Base-by-base conservation (phyloP, 805 yeast genomes). In the Henningerozyma blattae region DNA sequence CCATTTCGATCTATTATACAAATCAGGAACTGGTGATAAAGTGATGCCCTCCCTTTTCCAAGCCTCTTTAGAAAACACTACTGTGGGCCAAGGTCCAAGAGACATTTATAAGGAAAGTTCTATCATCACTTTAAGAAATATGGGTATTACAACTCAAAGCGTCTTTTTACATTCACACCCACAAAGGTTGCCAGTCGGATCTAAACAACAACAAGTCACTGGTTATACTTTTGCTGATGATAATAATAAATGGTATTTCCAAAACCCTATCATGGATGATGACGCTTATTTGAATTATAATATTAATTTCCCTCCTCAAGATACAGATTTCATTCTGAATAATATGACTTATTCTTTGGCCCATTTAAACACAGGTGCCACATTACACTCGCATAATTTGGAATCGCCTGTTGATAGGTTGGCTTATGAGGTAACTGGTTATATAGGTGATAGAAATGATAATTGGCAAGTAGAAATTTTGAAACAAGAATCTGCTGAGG, bases 191-290 rank as follows among this genome's bases (percentile, higher is more conserved):
- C 98, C 98, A n/a, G 83, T 73, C 41, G 97, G 97, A 3, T 83
- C 95, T 3, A 69, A 70, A 41, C 97, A 91, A 59, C 96, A 87
- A 57, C 99, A 91, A 59, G 69, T 91, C 33, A 91, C 98, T 22
- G 81, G 91, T 8, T 91, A 91, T 54, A 84, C 89, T 18, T 85
- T 76, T 58, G 84, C 83, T 52, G 97, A 91, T 54, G 61, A 68
- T 35, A 89, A 91, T 59, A 91, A 89, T 54, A 72, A 81, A 35
- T 87, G 95, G 81, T 46, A 67, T 15, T 64, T 85, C 44, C 77
- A 77, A 46, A 67, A 75, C 47, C 27, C 27, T 12, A 5, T 24
- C n/a, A 9, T 6, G 10, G 27, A 24, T 1, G 14, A 24, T 8
- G 27, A 24, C n/a, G 27, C 27, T 24, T 24, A 24, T n/a, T 24